Evolutionary conservation across 164 flowering plant species (phyloP), one percentile per base, ranked within the genome.

Genomic region (Magnolia sinica): DNA sequence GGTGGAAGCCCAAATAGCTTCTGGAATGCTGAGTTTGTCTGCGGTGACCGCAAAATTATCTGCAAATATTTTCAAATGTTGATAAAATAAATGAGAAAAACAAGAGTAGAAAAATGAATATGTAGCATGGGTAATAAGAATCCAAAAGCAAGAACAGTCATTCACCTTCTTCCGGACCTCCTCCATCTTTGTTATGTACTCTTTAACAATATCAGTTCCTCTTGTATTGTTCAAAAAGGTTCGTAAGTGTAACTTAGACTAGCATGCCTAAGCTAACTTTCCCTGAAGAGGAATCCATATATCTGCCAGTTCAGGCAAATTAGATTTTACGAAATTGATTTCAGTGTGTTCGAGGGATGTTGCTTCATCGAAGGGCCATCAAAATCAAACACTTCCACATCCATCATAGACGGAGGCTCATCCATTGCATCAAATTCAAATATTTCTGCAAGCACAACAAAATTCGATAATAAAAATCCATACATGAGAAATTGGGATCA

Each of bases 361-460:
- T 50, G 98, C 94, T 78, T 95, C 96, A 83, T 89, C 92, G 80
- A 95, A 93, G 74, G 98, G 99, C 97, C 99, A 87, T 95, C 99
- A 87, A 95, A 95, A 86, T 93, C 98, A 81, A 74, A 95, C 77
- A 93, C 93, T 87, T 93, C 98, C 64, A 95, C 89, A 72, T 87
- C 93, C 83, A 96, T 79, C 77, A 86, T 79, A 71, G 99, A 96
- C 72, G 97, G 98, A 69, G 95, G 94, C 24, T 96, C 98, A 73
- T 91, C 95, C 97, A 91, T 96, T 70, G 99, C 99, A 85, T 96
- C 98, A 84, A 96, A 96, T 82, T 93, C 99, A 85, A 92, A 93
- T 84, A 96, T 91, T 84, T 96, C 99, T 96, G 93, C 85, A 87
- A 68, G 24, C 27, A 64, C 73, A 83, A 55, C 51, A 83, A 22